A percentile compares a stretch with the other conserved stretches of the same genome.
Evolutionary conservation across 148 eudicot genomes (phyloP).

Genomic region (Diospyros lotus): DNA sequence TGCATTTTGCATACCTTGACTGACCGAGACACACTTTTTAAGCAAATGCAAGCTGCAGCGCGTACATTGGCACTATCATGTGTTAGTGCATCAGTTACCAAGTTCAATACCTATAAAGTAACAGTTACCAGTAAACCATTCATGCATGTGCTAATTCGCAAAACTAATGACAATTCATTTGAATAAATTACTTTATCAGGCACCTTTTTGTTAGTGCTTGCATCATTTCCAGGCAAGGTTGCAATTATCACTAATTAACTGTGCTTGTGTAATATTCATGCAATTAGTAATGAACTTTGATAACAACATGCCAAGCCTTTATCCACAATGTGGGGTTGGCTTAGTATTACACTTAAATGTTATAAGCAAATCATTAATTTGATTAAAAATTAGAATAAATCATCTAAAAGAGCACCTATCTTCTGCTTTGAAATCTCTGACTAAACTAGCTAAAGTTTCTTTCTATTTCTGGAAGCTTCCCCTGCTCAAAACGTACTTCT

Average conservation of each 20-base stretch:
- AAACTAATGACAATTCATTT: background rate
- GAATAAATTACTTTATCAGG: background rate
- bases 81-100: constrained; percentile 57
- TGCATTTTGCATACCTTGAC: constrained; percentile 58
- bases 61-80: constrained; percentile 74
- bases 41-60: constrained; percentile 79
- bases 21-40: constrained; percentile 86
- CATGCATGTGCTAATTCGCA: background rate
- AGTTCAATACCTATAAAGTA: constrained; percentile 45
- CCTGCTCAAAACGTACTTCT: background rate
- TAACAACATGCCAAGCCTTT: too few relatives aligned
- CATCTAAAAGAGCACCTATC: background rate
- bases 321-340: too few relatives aligned
- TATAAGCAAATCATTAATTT: too few relatives aligned
- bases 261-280: too few relatives aligned
- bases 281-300: too few relatives aligned
- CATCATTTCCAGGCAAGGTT: too few relatives aligned
- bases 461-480: background rate
- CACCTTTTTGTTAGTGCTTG: too few relatives aligned
- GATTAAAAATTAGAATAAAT: background rate
- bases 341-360: too few relatives aligned
- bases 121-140: constrained; percentile 2
- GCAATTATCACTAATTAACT: too few relatives aligned
- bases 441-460: background rate
- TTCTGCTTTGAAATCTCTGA: background rate